A percentile compares a stretch with the other conserved stretches of the same genome.
phyloP scores from a whole-genome alignment of 2,329 filamentous ascomycete genomes.

The Verticillium dahliae region DNA sequence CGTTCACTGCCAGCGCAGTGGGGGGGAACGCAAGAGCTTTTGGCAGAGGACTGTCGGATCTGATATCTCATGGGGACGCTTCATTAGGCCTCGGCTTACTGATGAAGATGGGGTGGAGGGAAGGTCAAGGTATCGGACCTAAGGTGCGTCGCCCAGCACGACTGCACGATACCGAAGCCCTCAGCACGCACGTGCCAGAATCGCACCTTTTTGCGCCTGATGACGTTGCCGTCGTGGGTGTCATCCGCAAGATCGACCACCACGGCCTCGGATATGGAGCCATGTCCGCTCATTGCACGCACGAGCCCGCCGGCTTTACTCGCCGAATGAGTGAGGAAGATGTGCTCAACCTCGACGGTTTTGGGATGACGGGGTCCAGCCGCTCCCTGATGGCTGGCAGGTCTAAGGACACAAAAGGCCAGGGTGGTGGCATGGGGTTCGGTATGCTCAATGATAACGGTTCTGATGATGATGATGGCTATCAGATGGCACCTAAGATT shows the following conservation, averaged over 20 bases:
- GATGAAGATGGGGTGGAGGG: constrained; percentile 91
- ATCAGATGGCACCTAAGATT: constrained; percentile 85
- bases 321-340: neutral
- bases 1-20: constrained; percentile 48
- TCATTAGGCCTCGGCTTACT: constrained; percentile 83
- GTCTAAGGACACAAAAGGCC: constrained; percentile 36
- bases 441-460: constrained; percentile 88
- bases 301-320: neutral
- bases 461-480: constrained; percentile 92
- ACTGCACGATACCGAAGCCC: constrained; percentile 39
- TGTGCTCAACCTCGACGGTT: neutral
- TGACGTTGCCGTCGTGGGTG: constrained; percentile 62
- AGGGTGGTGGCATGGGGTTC: constrained; percentile 70
- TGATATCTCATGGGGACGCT: constrained; percentile 68
- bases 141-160: constrained; percentile 71
- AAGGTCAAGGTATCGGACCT: constrained; percentile 87
- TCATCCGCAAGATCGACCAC: constrained; percentile 59
- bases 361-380: neutral
- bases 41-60: constrained; percentile 55
- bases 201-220: constrained; percentile 80
- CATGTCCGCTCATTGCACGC: neutral
- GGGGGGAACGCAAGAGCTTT: constrained; percentile 42
- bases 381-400: constrained; percentile 18
- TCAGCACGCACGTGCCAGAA: constrained; percentile 31
- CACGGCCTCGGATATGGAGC: constrained; percentile 59